Evolutionary conservation across 2,329 filamentous ascomycete species (phyloP).

Genomic region (Botrytis byssoidea): DNA sequence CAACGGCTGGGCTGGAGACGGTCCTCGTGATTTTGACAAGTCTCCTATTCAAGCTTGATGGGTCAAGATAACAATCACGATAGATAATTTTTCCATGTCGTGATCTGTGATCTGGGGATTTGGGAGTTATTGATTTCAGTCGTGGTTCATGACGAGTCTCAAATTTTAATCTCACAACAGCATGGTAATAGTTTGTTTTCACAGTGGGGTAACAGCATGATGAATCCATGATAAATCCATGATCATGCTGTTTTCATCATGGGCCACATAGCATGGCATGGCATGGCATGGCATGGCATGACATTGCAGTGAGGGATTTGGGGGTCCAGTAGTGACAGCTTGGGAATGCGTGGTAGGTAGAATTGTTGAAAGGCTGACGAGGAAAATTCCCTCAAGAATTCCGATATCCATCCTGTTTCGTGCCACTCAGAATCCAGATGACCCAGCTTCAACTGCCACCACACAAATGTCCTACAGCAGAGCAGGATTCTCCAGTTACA

Average conservation of each 20-base stretch:
- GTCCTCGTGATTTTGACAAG: constrained; percentile 8
- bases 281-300: not conserved
- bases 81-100: constrained; percentile 10
- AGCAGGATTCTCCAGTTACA: not conserved
- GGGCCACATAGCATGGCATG: not conserved
- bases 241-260: not conserved
- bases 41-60: not conserved
- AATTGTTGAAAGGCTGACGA: not conserved
- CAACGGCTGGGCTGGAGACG: not conserved
- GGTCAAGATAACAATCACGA: constrained; percentile 6
- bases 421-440: not conserved
- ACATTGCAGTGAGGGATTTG: not conserved
- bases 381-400: not conserved
- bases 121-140: constrained; percentile 2
- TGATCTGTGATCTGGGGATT: constrained; percentile 10
- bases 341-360: not conserved
- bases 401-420: not conserved
- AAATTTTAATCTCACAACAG: constrained; percentile 11
- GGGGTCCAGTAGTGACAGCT: not conserved
- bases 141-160: constrained; percentile 19
- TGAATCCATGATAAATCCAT: constrained; percentile 2
- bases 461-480: not conserved
- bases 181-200: not conserved
- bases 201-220: not conserved
- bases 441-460: not conserved